Evolutionary conservation across 805 yeast genomes (phyloP).

Genomic region (Kazachstania kunashirensis): DNA sequence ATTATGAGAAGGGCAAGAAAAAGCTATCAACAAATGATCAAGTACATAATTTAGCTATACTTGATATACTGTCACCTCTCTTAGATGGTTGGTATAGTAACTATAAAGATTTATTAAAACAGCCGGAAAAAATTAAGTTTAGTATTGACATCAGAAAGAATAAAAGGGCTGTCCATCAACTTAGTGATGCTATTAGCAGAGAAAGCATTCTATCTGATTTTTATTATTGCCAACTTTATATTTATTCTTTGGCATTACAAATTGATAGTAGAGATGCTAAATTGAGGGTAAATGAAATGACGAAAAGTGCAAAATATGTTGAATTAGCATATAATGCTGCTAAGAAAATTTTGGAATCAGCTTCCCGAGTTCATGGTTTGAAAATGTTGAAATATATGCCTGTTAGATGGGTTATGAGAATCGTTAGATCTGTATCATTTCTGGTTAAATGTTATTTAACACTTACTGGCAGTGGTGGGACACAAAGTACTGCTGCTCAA

Average conservation of each 20-base stretch:
- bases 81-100: constrained; percentile 69
- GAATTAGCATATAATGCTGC: constrained; percentile 80
- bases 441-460: constrained; percentile 77
- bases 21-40: constrained; percentile 36
- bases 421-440: constrained; percentile 82
- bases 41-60: constrained; percentile 58
- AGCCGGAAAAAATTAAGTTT: constrained; percentile 32
- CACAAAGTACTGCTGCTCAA: constrained; percentile 32
- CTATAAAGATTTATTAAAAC: constrained; percentile 46
- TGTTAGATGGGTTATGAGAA: constrained; percentile 81
- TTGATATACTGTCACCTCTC: constrained; percentile 66
- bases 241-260: constrained; percentile 69
- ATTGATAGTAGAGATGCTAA: constrained; percentile 31
- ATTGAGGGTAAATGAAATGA: constrained; percentile 57
- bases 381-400: constrained; percentile 70
- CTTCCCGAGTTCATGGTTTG: constrained; percentile 57
- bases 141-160: constrained; percentile 19
- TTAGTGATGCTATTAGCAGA: constrained; percentile 39
- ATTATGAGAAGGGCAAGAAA: constrained; percentile 49
- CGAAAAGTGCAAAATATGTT: constrained; percentile 65
- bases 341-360: constrained; percentile 61
- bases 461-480: constrained; percentile 25
- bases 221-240: constrained; percentile 73
- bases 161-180: constrained; percentile 26
- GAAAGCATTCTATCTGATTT: constrained; percentile 75